Conservation (phyloP, 1,284 basidiomycete genomes). For the Pseudozyma hubeiensis region DNA sequence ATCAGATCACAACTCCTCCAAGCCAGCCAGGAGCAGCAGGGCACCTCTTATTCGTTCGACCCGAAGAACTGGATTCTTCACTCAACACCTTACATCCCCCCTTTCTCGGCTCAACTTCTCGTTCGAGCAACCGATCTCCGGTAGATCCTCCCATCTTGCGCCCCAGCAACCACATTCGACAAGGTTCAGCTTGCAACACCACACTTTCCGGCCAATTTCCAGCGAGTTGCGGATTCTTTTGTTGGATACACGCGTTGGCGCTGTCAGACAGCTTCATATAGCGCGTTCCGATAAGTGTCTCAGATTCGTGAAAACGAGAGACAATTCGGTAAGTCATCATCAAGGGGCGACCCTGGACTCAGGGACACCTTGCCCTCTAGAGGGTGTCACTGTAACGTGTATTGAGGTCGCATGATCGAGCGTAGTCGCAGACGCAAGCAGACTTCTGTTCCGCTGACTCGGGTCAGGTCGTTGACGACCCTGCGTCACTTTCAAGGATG, state of each 20-base stretch:
- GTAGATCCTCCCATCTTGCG: conserved; percentile 7
- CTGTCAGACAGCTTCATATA: conserved; percentile 24
- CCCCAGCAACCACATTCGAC: not conserved
- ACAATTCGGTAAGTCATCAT: conserved; percentile 14
- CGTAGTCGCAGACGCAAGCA: no score
- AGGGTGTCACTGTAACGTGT: no score
- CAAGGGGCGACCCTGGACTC: no score
- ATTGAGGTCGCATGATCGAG: no score
- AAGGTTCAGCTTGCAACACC: not conserved
- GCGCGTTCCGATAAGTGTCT: conserved; percentile 32
- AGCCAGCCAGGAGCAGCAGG: not conserved
- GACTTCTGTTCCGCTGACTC: no score
- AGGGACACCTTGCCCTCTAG: no score
- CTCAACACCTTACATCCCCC: not conserved
- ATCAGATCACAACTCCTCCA: no score
- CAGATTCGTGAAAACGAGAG: conserved; percentile 1
- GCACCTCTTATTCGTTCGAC: no score
- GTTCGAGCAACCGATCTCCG: conserved; percentile 11
- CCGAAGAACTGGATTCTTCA: conserved; percentile 26
- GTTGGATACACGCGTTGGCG: conserved; percentile 6
- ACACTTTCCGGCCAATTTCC: not conserved
- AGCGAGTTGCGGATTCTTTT: not conserved
- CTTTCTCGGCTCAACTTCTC: not conserved
- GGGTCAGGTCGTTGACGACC: no score
- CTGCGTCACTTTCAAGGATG: no score